phyloP scores from a whole-genome alignment of 305 asterid species.

The Stenogyne calaminthoides region DNA sequence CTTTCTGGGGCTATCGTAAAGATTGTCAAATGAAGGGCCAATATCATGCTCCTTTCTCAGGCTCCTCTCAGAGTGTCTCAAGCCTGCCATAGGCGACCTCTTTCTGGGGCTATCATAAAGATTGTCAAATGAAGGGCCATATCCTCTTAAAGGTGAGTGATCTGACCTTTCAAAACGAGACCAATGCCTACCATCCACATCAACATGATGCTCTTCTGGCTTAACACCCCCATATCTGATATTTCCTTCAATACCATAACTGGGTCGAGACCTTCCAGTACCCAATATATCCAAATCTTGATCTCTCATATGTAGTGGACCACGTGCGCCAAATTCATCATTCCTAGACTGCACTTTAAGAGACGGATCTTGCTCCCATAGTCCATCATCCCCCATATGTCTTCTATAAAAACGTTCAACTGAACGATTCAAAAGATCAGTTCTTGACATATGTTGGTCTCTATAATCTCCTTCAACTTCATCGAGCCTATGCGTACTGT shows the following conservation, averaged over 20 bases:
- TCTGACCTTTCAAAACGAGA: slow-evolving; percentile 39
- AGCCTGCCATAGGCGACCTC: too few relatives aligned
- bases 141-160: slow-evolving; percentile 33
- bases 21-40: slow-evolving; percentile 29
- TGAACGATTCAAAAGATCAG: slow-evolving; percentile 24
- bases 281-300: slow-evolving; percentile 40
- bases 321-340: slow-evolving; percentile 33
- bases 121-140: slow-evolving; percentile 32
- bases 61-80: too few relatives aligned
- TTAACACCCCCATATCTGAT: slow-evolving; percentile 35
- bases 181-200: slow-evolving; percentile 34
- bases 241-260: slow-evolving; percentile 34
- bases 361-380: slow-evolving; percentile 37
- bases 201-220: slow-evolving; percentile 32
- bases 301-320: slow-evolving; percentile 31
- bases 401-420: slow-evolving; percentile 37
- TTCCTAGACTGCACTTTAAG: slow-evolving; percentile 29
- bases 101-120: too few relatives aligned
- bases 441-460: slow-evolving; percentile 38
- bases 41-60: too few relatives aligned
- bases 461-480: slow-evolving; percentile 43
- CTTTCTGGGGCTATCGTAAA: slow-evolving; percentile 33
- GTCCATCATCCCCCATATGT: slow-evolving; percentile 35
- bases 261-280: slow-evolving; percentile 37
- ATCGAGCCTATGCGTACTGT: slow-evolving; percentile 30